phyloP scores from a whole-genome alignment of 495 filamentous ascomycete species.

The Penicillium pancosmium region DNA sequence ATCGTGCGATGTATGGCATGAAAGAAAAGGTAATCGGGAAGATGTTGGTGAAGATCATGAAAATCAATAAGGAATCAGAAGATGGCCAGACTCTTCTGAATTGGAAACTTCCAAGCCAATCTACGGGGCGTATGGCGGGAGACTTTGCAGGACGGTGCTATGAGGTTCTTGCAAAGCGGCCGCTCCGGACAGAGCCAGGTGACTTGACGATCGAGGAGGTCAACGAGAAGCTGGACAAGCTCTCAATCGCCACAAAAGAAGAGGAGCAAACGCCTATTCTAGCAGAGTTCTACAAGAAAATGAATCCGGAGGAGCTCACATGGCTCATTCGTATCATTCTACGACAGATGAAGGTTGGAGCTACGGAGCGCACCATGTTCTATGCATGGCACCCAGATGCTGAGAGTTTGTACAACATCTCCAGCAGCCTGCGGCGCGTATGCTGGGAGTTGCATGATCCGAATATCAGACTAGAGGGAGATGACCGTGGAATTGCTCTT shows the following conservation, averaged over 20 bases:
- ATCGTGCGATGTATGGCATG: slow-evolving; percentile 90
- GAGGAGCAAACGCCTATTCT: slow-evolving; percentile 80
- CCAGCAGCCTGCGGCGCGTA: slow-evolving; percentile 83
- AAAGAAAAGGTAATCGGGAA: slow-evolving; percentile 92
- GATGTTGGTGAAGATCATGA: slow-evolving; percentile 85
- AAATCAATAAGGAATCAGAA: slow-evolving; percentile 88
- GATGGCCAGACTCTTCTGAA: slow-evolving; percentile 85
- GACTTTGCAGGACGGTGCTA: slow-evolving; percentile 90
- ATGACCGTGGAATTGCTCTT: slow-evolving; percentile 72
- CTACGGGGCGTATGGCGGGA: slow-evolving; percentile 67
- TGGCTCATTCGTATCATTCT: slow-evolving; percentile 96
- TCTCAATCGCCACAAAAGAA: slow-evolving; percentile 77
- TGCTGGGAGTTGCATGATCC: slow-evolving; percentile 94
- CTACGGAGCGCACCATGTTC: slow-evolving; percentile 90
- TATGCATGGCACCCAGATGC: slow-evolving; percentile 93
- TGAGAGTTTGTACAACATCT: slow-evolving; percentile 87
- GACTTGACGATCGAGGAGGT: slow-evolving; percentile 85
- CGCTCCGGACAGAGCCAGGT: slow-evolving; percentile 73
- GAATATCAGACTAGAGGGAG: slow-evolving; percentile 69
- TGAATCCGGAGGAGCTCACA: slow-evolving; percentile 91
- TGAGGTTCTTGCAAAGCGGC: slow-evolving; percentile 82
- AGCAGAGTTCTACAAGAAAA: slow-evolving; percentile 78
- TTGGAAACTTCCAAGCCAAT: slow-evolving; percentile 86
- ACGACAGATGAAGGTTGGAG: slow-evolving; percentile 97
- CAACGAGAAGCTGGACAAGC: slow-evolving; percentile 80